Percentiles rank a stretch among this genome's conserved stretches.
phyloP scores from a whole-genome alignment of 495 filamentous ascomycete genomes.

The Zalerion maritima region DNA sequence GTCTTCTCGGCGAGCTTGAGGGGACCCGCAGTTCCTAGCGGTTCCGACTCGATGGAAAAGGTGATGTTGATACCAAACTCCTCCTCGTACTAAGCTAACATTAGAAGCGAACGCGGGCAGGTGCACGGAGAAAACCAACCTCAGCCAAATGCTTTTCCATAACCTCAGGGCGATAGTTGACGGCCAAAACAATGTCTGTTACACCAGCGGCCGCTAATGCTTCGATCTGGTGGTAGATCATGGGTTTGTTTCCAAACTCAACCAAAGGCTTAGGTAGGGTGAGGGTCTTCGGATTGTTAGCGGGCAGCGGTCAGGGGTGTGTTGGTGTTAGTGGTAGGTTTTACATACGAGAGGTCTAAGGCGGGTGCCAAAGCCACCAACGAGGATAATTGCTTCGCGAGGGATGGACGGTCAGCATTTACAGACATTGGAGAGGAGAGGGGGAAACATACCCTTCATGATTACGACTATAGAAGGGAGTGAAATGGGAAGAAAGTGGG shows the following conservation, averaged over 20 bases:
- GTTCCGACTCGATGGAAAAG: constrained; percentile 92
- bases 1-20: constrained; percentile 92
- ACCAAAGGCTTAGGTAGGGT: constrained; percentile 95
- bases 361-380: constrained; percentile 97
- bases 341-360: constrained; percentile 84
- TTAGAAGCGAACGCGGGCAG: neutral
- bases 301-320: constrained; percentile 1
- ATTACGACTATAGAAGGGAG: constrained; percentile 10
- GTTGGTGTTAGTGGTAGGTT: constrained; percentile 6
- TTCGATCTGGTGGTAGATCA: constrained; percentile 98
- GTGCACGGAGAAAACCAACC: constrained; percentile 18
- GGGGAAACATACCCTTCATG: constrained; percentile 37
- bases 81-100: constrained; percentile 57
- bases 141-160: constrained; percentile 56
- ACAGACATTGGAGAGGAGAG: neutral
- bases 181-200: constrained; percentile 93
- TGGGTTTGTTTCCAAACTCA: constrained; percentile 96
- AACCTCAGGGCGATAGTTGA: constrained; percentile 96
- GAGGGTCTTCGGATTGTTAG: constrained; percentile 51
- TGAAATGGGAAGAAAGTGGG: neutral
- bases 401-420: constrained; percentile 16
- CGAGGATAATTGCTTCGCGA: constrained; percentile 83
- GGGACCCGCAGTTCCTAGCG: constrained; percentile 88
- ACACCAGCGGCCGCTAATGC: constrained; percentile 88
- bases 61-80: constrained; percentile 86